Evolutionary conservation across 257 asterid genomes (phyloP), one percentile per base, ranked within the genome.

Genomic region (Galeopsis tetrahit): DNA sequence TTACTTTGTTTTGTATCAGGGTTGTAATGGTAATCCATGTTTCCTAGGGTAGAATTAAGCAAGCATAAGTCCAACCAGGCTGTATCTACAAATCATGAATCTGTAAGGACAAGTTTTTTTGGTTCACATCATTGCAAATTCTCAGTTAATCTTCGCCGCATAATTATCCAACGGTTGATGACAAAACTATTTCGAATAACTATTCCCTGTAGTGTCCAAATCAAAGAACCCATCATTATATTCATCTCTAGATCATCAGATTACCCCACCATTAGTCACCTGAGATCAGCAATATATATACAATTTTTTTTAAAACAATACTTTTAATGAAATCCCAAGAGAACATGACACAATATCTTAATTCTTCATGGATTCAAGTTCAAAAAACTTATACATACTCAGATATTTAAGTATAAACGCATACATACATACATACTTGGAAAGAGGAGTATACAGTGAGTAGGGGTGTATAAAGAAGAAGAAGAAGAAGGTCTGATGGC

Each of bases 1-100:
- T 69, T 57, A 51, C 35, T 71, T 75, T 70, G 39, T 70, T 76
- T 65, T 78, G 58, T 76, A 75, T 58, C 68, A 61, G 60, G 75
- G 78, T 73, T 74, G 72, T 79, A 65, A 78, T 79, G 81, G 67
- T 49, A 77, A 74, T 75, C 73, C 61, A 67, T 71, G 69, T 81
- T 78, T 78, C 66, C 33, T 59, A 49, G 56, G 56, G 28, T 49
- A 72, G 43, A 60, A 43, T 52, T 71, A 35, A 64, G 71, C 28
- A 52, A 39, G 67, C 55, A 68, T 67, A 32, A 68, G 74, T 35
- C 39, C 72, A 11, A 69, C 34, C 64, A 70, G 43, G 66, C 49
- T 31, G 42, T 36, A 56, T 57, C 34, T 10, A 7, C 17, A 75
- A 58, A 58, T 52, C 44, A 46, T 73, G 73, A 65, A 75, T 71